Evolutionary conservation across 805 yeast species (phyloP).

Genomic region (Ogataea nonfermentans): DNA sequence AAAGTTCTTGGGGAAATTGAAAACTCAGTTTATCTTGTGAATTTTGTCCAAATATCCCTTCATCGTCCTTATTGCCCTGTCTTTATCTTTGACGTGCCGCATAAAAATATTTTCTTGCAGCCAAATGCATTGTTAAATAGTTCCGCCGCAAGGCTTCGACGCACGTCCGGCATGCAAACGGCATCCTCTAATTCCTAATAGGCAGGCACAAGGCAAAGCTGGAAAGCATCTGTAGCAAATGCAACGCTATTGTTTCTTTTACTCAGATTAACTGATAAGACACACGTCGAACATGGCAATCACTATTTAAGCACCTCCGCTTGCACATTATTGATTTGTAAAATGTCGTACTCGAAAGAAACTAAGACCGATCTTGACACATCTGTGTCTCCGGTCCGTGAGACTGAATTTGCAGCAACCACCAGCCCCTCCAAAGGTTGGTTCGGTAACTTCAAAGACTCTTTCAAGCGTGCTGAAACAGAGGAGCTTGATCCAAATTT

Average conservation of each 20-base stretch:
- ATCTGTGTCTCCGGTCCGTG: constrained; percentile 25
- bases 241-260: constrained; percentile 7
- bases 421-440: constrained; percentile 11
- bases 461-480: constrained; percentile 31
- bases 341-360: constrained; percentile 19
- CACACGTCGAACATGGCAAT: background rate
- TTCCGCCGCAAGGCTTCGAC: background rate
- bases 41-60: no score
- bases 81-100: background rate
- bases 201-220: background rate
- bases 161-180: background rate
- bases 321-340: background rate
- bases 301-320: background rate
- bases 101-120: background rate
- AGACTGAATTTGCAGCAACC: constrained; percentile 5
- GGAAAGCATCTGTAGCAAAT: background rate
- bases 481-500: constrained; percentile 45
- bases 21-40: no score
- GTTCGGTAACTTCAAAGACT: constrained; percentile 27
- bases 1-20: no score
- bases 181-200: background rate
- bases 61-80: no score
- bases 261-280: constrained; percentile 10
- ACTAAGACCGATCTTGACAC: constrained; percentile 26
- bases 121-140: background rate